A percentile compares a stretch with the other conserved stretches of the same genome.
Conservation (phyloP, 108 stramenopile species). For the Parietichytrium sp. region DNA sequence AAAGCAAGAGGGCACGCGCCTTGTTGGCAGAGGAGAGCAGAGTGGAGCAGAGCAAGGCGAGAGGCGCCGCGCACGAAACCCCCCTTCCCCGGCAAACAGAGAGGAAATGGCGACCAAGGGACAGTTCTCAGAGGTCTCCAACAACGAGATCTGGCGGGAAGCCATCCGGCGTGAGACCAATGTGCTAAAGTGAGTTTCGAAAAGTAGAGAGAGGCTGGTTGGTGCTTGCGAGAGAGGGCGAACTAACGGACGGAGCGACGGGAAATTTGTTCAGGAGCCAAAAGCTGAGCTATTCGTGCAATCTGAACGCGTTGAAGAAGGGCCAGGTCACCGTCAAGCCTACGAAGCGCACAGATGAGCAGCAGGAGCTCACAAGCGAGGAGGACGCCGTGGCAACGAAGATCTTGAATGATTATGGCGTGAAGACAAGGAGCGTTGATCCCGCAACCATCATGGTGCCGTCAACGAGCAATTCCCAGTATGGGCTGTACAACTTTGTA, state of each 20-base stretch:
- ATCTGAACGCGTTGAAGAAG: conserved; percentile 22
- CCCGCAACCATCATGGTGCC: conserved; percentile 6
- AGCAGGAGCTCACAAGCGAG: background rate
- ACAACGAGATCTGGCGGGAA: conserved; percentile 38
- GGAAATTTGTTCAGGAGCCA: no score
- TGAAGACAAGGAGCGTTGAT: background rate
- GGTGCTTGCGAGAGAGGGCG: no score
- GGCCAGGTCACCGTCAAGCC: conserved; percentile 26
- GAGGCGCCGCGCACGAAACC: no score
- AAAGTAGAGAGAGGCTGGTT: no score
- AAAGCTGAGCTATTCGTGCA: conserved; percentile 1
- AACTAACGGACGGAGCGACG: no score
- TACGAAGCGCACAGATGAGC: background rate
- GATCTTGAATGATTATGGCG: conserved; percentile 9
- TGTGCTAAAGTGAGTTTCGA: no score
- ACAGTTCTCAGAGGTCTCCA: conserved; percentile 1
- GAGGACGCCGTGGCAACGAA: conserved; percentile 27
- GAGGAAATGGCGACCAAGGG: conserved; percentile 3
- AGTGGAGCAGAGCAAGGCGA: no score
- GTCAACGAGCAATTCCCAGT: background rate
- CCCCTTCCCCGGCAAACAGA: no score
- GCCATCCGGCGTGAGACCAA: conserved; percentile 18
- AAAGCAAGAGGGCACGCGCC: no score
- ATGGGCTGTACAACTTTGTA: no score
- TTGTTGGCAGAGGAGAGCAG: no score